Base-by-base conservation (phyloP, 179 eudicot species). In the Sideroxylon spinosum region DNA sequence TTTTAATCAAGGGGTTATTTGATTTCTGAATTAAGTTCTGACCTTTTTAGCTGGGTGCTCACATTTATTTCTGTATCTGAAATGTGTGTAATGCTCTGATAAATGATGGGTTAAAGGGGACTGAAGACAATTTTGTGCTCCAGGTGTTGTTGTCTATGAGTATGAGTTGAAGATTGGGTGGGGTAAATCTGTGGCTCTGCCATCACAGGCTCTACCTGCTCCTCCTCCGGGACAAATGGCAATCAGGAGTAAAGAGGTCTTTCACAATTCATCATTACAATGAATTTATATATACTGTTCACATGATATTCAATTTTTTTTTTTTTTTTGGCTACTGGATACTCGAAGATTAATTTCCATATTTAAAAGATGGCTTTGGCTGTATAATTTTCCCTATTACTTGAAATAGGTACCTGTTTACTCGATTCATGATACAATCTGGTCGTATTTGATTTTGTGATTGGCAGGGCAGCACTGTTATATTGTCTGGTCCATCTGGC, bases 151-250 rank as follows among this genome's bases (percentile, higher is more conserved):
- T 49, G 93, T 95, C 37, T 95, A 92, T 85, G 99, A 95, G 64
- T 92, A 92, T 86, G 99, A 95, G 81, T 82, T 95, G 87, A 95
- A 95, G 89, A 94, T 93, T 81, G 99, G 99, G 69, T 95, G 98
- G 99, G 99, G 99, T 86, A 95, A 95, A 82, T 89, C 99, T 74
- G 99, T 95, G 48, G 91, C 98, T 74, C 98, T 95, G 71, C 99
- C 99, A 73, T 92, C 99, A 73, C 98, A 95, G 80, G 97, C 99
- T 28, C 86, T 95, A 49, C 98, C 99, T 81, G 99, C 99, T 68
- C 98, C 99, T 74, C 98, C 99, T 61, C 99, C 99, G 14, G 99
- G 99, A 73, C 99, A 95, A 11, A 95, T 95, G 99, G 99, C 99
- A 76, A 95, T 95, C 86, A 89, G 99, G 89, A 95, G 98, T 80